Base-by-base conservation (phyloP, 2,329 filamentous ascomycete species). In the Alternaria burnsii region DNA sequence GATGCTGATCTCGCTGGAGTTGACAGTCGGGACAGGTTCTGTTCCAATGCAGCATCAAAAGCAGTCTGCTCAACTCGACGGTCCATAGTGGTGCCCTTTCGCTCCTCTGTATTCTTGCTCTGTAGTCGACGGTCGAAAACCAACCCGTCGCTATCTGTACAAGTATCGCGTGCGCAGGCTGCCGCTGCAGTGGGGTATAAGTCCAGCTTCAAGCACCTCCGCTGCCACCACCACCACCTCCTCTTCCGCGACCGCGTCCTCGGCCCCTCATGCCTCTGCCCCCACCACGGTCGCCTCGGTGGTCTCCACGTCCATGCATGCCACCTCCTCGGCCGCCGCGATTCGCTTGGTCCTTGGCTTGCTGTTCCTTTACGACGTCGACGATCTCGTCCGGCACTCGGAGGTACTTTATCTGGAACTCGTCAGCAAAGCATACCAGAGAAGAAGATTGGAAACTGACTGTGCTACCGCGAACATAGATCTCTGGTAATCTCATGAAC, bases 381-480 rank as follows among this genome's bases (percentile, higher is more conserved):
- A 99, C 92, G 64, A 99, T 96, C 80, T 98, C 94, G 81, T 99
- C 94, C 53, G 94, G 93, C 3, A 99, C 92, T 72, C 94, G 89
- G 32, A 99, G 87, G 82, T 97, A 99, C 85, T 99, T 99, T 83
- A 99, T 99, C 95, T 97, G 50, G 16, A 16, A 4, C 30, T 5
- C 18, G 53, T 58, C n/a, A 52, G 52, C 22, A 20, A 16, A 22
- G 46, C 34, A n/a, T 18, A 16, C 3, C 5, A 3, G 16, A 3
- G 26, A 4, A 28, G 32, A 9, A 36, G 3, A 3, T 11, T 16
- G 20, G 6, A 88, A 58, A 83, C 91, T 63, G 82, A 97, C 94
- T 77, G 98, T 99, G 82, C 98, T 99, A 62, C 95, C 95, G 77
- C 97, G 91, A 52, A 99, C 92, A 76, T 99, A 99, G 59, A 94